Conservation (phyloP, 129 eudicot species). For the Gnaphalium uliginosum region DNA sequence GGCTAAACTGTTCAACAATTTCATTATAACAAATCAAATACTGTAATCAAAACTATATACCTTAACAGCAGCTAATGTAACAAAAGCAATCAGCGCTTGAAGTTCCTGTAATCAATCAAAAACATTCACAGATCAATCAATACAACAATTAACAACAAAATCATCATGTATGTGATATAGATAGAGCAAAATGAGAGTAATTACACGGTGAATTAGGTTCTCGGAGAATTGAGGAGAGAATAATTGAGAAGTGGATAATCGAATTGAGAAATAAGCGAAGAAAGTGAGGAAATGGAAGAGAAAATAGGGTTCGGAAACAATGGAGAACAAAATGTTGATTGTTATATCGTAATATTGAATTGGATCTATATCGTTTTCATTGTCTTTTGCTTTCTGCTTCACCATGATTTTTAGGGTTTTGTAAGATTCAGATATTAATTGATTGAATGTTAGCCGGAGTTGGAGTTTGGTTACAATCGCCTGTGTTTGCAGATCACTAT, state of each 20-base stretch:
- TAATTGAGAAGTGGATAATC: slow-evolving; percentile 54
- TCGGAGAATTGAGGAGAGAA: slow-evolving; percentile 53
- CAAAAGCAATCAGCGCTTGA: slow-evolving; percentile 72
- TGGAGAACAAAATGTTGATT: slow-evolving; percentile 34
- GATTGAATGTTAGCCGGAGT: not conserved
- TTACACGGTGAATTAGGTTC: slow-evolving; percentile 73
- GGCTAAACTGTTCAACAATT: not conserved
- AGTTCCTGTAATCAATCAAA: slow-evolving; percentile 54
- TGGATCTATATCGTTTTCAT: not conserved
- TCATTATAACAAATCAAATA: not conserved
- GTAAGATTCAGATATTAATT: not conserved
- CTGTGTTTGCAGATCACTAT: not conserved
- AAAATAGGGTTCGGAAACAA: slow-evolving; percentile 69
- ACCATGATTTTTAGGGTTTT: slow-evolving; percentile 28
- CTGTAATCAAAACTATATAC: slow-evolving; percentile 27
- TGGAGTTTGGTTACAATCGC: not conserved
- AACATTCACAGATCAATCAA: slow-evolving; percentile 1
- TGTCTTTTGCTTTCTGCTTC: slow-evolving; percentile 8
- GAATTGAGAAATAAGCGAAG: slow-evolving; percentile 83
- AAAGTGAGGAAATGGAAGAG: slow-evolving; percentile 67
- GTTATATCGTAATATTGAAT: slow-evolving; percentile 31
- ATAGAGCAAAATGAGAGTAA: not conserved
- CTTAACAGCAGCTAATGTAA: slow-evolving; percentile 65
- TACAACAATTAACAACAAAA: not conserved
- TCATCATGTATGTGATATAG: not conserved